Evolutionary conservation across 345 rosid species (phyloP), one percentile per base, ranked within the genome.

Genomic region (Populus tremula): DNA sequence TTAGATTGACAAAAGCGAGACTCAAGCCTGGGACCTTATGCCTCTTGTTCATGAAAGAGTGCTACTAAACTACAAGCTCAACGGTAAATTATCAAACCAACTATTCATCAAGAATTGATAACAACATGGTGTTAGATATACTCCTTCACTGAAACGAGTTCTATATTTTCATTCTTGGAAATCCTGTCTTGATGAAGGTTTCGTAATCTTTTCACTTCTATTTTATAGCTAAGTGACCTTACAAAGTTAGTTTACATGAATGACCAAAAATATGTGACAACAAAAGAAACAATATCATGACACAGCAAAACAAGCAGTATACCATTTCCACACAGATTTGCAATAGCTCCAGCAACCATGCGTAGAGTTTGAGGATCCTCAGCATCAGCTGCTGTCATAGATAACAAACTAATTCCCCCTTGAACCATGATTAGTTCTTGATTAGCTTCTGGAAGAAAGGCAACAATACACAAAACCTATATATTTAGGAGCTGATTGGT

Each of bases 351-450:
- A 25, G 85, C 82, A 73, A 82, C 82, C 85, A 82, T 82, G 17
- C 85, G 79, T 21, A 82, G 73, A 29, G 85, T 82, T 76, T 82
- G 85, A 43, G 85, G 85, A 78, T 82, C 85, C 81, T 82, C 85
- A 12, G 85, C 85, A 70, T 82, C 82, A 73, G 79, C 75, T 82
- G 85, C 85, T 35, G 85, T 82, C 67, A 78, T 36, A 10, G 85
- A 74, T 45, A 82, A 56, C 29, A 82, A 71, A 76, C 82, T 82
- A 29, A 82, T 82, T 16, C 85, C 85, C 38, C 85, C 82, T 78
- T 82, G 79, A 41, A 39, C 62, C 85, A 82, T 82, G 35, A 82
- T 82, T 38, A 78, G 74, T 43, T 82, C 85, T 82, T 82, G 85
- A 75, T 82, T 82, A 25, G 76, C 82, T 75, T 82, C 85, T 82